phyloP scores from a whole-genome alignment of 1,284 basidiomycete genomes.

The Heterobasidion irregulare region DNA sequence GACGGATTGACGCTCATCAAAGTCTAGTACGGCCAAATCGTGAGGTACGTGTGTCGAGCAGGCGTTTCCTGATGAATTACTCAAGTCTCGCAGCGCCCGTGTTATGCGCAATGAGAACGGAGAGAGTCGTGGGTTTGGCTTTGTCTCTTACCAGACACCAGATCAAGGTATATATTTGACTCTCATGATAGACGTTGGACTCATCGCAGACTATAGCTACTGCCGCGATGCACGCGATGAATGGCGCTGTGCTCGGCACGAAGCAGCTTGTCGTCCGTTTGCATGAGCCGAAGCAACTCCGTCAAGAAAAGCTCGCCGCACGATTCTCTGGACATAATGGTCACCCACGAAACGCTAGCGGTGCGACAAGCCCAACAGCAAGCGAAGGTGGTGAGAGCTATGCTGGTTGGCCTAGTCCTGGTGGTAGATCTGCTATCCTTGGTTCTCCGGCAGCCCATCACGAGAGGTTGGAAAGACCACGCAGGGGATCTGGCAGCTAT shows the following conservation, averaged over 20 bases:
- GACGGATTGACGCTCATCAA: not conserved
- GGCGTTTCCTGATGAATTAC: not conserved
- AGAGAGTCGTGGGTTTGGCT: slow-evolving; percentile 89
- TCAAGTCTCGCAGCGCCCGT: slow-evolving; percentile 54
- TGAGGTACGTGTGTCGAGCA: slow-evolving; percentile 46
- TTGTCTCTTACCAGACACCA: slow-evolving; percentile 82
- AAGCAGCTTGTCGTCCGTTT: slow-evolving; percentile 81
- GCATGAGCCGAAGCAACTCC: slow-evolving; percentile 84
- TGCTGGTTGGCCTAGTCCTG: slow-evolving; percentile 65
- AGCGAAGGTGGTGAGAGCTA: slow-evolving; percentile 74
- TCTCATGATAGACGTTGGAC: slow-evolving; percentile 2
- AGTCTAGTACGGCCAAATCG: slow-evolving; percentile 72
- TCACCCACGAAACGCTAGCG: slow-evolving; percentile 68
- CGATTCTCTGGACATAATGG: slow-evolving; percentile 67
- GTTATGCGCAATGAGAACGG: slow-evolving; percentile 88
- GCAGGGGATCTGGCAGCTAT: slow-evolving; percentile 76
- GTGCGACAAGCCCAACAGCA: slow-evolving; percentile 72
- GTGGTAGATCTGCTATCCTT: slow-evolving; percentile 37
- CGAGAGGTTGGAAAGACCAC: slow-evolving; percentile 54
- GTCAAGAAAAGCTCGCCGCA: slow-evolving; percentile 81
- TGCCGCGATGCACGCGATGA: slow-evolving; percentile 74
- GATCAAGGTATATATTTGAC: slow-evolving; percentile 58
- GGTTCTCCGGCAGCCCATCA: slow-evolving; percentile 46
- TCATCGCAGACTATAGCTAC: slow-evolving; percentile 30
- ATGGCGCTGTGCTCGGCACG: slow-evolving; percentile 58